Evolutionary conservation across 1,284 basidiomycete species (phyloP).

Genomic region (Phenoliferia sp.): DNA sequence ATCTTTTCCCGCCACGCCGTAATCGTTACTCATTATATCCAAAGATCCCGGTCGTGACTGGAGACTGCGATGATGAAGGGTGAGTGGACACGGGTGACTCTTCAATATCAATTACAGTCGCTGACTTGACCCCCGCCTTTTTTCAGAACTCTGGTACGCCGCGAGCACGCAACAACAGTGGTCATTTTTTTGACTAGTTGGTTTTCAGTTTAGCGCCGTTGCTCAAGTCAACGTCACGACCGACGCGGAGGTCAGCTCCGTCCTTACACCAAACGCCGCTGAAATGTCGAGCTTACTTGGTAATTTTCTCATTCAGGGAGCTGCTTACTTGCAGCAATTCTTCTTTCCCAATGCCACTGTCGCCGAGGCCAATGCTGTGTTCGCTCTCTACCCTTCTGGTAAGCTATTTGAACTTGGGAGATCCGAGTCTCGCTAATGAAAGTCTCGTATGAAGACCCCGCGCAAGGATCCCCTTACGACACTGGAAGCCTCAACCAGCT

Average conservation of each 20-base stretch:
- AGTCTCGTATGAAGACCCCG: slow-evolving; percentile 5
- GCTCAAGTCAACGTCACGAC: slow-evolving; percentile 50
- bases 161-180: not conserved
- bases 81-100: too few relatives aligned
- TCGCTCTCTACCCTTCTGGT: slow-evolving; percentile 21
- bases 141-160: slow-evolving; percentile 44
- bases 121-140: not conserved
- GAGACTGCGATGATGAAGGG: slow-evolving; percentile 53
- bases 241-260: not conserved
- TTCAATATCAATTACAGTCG: not conserved
- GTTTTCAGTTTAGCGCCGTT: slow-evolving; percentile 37
- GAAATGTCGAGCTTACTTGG: not conserved
- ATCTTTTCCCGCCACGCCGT: not conserved
- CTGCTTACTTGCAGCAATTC: slow-evolving; percentile 42
- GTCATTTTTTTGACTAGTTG: not conserved
- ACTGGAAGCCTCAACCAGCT: slow-evolving; percentile 50
- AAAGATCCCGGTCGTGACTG: slow-evolving; percentile 48
- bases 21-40: not conserved
- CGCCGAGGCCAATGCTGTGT: slow-evolving; percentile 41
- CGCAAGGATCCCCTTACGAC: slow-evolving; percentile 52
- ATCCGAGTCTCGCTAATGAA: not conserved
- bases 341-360: slow-evolving; percentile 41
- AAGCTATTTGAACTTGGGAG: not conserved
- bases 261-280: not conserved
- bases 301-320: slow-evolving; percentile 40